phyloP scores from a whole-genome alignment of 345 rosid species.

The Gossypium bickii region DNA sequence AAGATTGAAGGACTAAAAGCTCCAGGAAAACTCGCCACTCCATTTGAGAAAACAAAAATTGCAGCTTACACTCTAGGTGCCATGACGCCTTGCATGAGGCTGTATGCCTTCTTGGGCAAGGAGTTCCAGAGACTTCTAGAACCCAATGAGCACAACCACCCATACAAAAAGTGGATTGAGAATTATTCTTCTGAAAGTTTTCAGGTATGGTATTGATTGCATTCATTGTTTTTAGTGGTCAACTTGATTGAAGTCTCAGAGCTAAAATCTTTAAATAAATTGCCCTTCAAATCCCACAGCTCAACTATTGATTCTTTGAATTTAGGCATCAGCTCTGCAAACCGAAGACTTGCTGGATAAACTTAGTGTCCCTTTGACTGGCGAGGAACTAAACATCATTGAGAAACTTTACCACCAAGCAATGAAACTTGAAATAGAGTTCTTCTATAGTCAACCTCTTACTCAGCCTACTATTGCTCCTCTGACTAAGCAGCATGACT shows the following conservation, averaged over 20 bases:
- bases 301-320: slow-evolving; percentile 37
- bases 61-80: slow-evolving; percentile 97
- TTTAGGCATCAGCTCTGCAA: slow-evolving; percentile 81
- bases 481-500: slow-evolving; percentile 51
- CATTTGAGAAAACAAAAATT: slow-evolving; percentile 93
- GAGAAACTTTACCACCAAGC: slow-evolving; percentile 96
- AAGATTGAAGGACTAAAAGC: slow-evolving; percentile 87
- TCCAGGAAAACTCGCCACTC: slow-evolving; percentile 92
- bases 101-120: slow-evolving; percentile 80
- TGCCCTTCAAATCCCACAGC: slow-evolving; percentile 23
- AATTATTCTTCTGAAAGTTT: slow-evolving; percentile 68
- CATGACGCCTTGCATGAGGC: slow-evolving; percentile 92
- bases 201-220: slow-evolving; percentile 46
- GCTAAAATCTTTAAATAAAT: slow-evolving; percentile 24
- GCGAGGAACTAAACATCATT: slow-evolving; percentile 88
- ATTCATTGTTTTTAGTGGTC: slow-evolving; percentile 14
- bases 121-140: slow-evolving; percentile 55
- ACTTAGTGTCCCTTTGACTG: slow-evolving; percentile 85
- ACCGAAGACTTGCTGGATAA: slow-evolving; percentile 94
- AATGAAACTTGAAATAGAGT: slow-evolving; percentile 94
- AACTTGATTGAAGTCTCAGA: slow-evolving; percentile 18
- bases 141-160: slow-evolving; percentile 46
- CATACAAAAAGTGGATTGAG: slow-evolving; percentile 87
- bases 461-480: slow-evolving; percentile 73
- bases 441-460: slow-evolving; percentile 76